Base-by-base conservation (phyloP, 345 rosid genomes). In the Mangifera indica region DNA sequence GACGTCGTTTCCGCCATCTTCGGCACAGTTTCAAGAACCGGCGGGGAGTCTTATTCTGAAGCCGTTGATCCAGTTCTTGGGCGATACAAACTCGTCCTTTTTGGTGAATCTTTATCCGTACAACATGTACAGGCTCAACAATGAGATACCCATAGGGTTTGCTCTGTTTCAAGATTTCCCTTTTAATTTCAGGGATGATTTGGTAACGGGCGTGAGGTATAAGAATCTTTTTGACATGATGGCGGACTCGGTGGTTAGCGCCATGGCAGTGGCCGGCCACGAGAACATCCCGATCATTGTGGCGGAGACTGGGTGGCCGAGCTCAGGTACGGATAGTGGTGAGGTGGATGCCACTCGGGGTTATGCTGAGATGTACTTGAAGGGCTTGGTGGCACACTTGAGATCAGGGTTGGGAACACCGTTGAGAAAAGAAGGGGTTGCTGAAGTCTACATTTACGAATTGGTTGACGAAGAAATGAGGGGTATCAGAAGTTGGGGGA, bases 241-340 rank as follows among this genome's bases (percentile, higher is more conserved):
- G 98, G 91, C 85, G 3, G 98, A 92, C 53, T 83, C 98, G 0
- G 93, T 90, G 48, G 53, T 92, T 2, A 80, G 85, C 0, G 84
- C 97, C 1, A 82, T 94, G 87, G 93, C 92, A 6, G 93, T 92
- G 0, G 85, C 87, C 4, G 98, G 98, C 1, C 87, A 90, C 60
- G 90, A 87, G 92, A 88, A 81, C 60, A 72, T 89, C 7, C 98
- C 92, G 0, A 58, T 94, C n/a, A 21, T 94, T 0, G 95, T 94
- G 63, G 89, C 97, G 7, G 95, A 94, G 78, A 94, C 97, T 0
- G 98, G 98, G 1, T 94, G 98, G 97, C 97, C 98, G 37, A 87
- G 92, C 80, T 82, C 91, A 0, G 88, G 89, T 12, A 75, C 74
- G 0, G 94, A 88, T 14, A 69, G 68, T 0, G 58, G 76, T 9